phyloP scores from a whole-genome alignment of 2,329 filamentous ascomycete genomes.

The Hymenoscyphus scutula region DNA sequence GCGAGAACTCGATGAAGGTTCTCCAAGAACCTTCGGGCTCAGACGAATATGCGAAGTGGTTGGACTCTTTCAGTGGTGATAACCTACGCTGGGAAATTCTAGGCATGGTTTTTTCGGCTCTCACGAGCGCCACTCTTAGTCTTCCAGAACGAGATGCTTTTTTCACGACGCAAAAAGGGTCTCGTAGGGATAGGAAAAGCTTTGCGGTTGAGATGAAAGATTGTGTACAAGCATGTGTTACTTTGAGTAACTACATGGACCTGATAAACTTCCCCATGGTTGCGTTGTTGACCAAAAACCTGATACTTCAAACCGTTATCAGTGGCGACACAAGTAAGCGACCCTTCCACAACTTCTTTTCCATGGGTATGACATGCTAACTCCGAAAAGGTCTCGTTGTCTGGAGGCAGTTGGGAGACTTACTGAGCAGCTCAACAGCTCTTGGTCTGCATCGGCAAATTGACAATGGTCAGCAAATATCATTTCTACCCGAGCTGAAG shows the following conservation, averaged over 20 bases:
- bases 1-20: conserved; percentile 32
- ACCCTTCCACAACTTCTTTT: not conserved
- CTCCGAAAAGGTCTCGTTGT: conserved; percentile 35
- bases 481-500: conserved; percentile 39
- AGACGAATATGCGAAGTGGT: conserved; percentile 31
- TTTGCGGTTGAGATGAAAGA: conserved; percentile 35
- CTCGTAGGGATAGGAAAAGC: conserved; percentile 26
- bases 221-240: conserved; percentile 39
- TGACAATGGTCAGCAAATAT: conserved; percentile 20
- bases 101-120: conserved; percentile 29
- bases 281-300: conserved; percentile 38
- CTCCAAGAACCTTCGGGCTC: conserved; percentile 26
- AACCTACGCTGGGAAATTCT: conserved; percentile 37
- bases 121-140: conserved; percentile 25
- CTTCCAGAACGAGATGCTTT: conserved; percentile 28
- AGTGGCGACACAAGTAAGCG: conserved; percentile 42
- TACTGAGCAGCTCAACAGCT: conserved; percentile 35
- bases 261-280: conserved; percentile 42
- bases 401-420: conserved; percentile 41
- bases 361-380: not conserved
- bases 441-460: conserved; percentile 32
- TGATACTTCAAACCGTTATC: conserved; percentile 40
- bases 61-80: conserved; percentile 28
- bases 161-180: conserved; percentile 29
- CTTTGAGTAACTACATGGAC: conserved; percentile 37